A percentile compares a stretch with the other conserved stretches of the same genome.
Evolutionary conservation across 2,329 filamentous ascomycete species (phyloP).

Genomic region (Claviceps monticola): DNA sequence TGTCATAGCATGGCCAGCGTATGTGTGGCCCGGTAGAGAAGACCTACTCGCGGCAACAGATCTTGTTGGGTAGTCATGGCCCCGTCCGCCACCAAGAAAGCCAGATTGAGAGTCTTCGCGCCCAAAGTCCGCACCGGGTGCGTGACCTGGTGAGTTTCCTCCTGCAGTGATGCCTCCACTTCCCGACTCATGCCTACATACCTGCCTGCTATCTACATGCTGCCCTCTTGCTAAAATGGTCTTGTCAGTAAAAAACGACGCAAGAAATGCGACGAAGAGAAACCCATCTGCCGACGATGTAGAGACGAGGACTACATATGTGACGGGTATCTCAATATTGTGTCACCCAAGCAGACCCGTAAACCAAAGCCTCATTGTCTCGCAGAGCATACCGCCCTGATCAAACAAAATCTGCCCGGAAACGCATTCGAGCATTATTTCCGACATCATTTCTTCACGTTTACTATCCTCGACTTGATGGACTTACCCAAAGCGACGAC

Average conservation of each 20-base stretch:
- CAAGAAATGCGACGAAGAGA: constrained; percentile 4
- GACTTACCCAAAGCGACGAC: constrained; percentile 1
- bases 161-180: background rate
- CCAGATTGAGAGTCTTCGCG: constrained; percentile 1
- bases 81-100: constrained; percentile 1
- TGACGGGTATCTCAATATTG: background rate
- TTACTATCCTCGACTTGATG: constrained; percentile 2
- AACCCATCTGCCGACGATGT: constrained; percentile 1
- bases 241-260: constrained; percentile 2
- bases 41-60: background rate
- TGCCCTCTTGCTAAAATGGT: background rate
- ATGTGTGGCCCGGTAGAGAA: background rate
- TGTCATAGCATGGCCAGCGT: background rate
- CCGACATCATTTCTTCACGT: constrained; percentile 3
- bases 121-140: constrained; percentile 4
- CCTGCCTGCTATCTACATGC: background rate
- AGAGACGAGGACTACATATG: constrained; percentile 2
- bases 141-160: constrained; percentile 1
- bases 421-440: constrained; percentile 1
- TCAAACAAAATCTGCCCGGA: background rate
- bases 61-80: background rate
- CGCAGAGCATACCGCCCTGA: background rate
- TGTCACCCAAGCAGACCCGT: background rate
- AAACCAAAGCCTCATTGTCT: background rate
- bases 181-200: background rate